phyloP scores from a whole-genome alignment of 176 grass and related monocot genomes.

The Dendrocalamus sinicus region DNA sequence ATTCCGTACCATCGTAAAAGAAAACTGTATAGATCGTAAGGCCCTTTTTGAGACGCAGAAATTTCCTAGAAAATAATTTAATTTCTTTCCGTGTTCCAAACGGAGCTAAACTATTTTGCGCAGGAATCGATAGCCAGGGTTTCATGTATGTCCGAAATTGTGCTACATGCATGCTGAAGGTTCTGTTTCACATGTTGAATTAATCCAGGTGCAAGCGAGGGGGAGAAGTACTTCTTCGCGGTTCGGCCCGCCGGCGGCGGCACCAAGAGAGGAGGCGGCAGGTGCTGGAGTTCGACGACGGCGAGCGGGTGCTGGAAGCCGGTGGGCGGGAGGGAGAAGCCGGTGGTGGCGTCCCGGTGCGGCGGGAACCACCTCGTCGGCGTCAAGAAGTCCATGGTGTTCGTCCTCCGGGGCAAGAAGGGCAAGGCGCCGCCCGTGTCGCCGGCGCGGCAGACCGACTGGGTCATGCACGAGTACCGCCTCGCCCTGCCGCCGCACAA shows the following conservation, averaged over 20 bases:
- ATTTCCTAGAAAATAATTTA: too few relatives aligned
- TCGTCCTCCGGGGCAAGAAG: constrained; percentile 43
- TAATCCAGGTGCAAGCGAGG: constrained; percentile 52
- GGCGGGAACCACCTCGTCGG: constrained; percentile 66
- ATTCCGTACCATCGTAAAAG: background rate
- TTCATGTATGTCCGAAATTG: background rate
- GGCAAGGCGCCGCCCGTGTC: background rate
- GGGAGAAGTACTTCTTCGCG: constrained; percentile 81
- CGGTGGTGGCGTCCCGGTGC: constrained; percentile 46
- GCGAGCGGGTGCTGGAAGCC: constrained; percentile 75
- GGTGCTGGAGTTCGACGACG: constrained; percentile 10
- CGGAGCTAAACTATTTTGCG: background rate
- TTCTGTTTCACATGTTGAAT: background rate
- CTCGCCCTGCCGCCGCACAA: constrained; percentile 54
- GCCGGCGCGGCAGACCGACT: constrained; percentile 44
- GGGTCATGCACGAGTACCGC: constrained; percentile 90
- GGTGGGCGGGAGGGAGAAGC: constrained; percentile 49
- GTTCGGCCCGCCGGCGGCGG: constrained; percentile 10
- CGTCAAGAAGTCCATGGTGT: constrained; percentile 64
- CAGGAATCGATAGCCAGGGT: background rate
- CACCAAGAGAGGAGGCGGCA: constrained; percentile 7
- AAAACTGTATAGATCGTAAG: background rate
- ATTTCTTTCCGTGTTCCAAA: too few relatives aligned
- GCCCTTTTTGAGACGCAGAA: too few relatives aligned
- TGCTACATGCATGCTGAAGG: background rate